These are phyloP conservation scores for Fusarium pininemorale DNA, from an alignment of 2,329 filamentous ascomycete species.

Conservation along the genomic window DNA sequence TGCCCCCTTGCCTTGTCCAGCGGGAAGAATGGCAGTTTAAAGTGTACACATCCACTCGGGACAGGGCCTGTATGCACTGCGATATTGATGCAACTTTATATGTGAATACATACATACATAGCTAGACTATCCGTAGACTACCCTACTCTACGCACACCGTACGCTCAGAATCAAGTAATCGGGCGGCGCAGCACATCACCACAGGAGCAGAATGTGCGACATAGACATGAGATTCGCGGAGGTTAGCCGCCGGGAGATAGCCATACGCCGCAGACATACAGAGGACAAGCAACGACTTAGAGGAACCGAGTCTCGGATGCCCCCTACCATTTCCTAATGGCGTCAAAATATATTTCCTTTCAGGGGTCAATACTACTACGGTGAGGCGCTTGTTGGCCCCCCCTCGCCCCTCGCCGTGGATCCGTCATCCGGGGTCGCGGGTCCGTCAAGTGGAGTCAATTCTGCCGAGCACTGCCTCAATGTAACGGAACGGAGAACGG, in stretches of 20 bases:
- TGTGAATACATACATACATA: not conserved
- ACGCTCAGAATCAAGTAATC: not conserved
- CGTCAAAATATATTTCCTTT: conserved; percentile 12
- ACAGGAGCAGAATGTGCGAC: not conserved
- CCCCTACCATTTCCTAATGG: conserved; percentile 9
- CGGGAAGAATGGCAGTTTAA: not conserved
- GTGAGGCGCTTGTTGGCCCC: conserved; percentile 23
- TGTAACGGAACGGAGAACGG: not conserved
- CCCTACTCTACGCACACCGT: not conserved
- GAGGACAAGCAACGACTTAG: not conserved
- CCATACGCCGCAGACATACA: not conserved
- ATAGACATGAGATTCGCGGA: not conserved
- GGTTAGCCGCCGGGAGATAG: conserved; percentile 11
- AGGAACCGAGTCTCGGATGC: not conserved
- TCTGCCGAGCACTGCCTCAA: conserved; percentile 24
- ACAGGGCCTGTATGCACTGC: not conserved
- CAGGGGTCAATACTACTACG: conserved; percentile 24
- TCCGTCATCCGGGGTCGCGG: conserved; percentile 35
- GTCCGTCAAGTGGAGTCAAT: conserved; percentile 13
- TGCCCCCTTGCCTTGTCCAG: not conserved
- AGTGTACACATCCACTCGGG: not conserved
- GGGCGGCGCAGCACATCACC: not conserved
- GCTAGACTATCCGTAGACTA: not conserved
- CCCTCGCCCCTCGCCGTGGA: conserved; percentile 8
- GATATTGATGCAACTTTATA: not conserved